These are phyloP conservation scores for Psilocybe mexicana DNA, from an alignment of 1,284 basidiomycete species.

Conservation along the genomic window DNA sequence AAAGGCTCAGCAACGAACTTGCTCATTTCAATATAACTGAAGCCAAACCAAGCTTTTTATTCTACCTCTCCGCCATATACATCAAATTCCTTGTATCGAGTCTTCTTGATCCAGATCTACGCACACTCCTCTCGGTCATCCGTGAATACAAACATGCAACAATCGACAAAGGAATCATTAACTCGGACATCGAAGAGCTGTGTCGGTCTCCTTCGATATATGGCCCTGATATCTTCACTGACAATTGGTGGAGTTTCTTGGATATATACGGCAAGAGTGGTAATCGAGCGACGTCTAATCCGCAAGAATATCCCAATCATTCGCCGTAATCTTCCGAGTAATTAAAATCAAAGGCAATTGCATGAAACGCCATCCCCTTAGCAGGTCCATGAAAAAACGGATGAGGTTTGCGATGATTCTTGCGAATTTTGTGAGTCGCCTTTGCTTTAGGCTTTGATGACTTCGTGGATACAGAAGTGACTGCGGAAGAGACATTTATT, in stretches of 20 bases:
- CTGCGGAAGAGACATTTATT: background rate
- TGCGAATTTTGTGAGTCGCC: background rate
- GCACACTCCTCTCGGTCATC: background rate
- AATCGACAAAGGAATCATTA: background rate
- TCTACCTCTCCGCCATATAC: background rate
- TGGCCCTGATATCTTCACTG: background rate
- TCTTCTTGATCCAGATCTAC: background rate
- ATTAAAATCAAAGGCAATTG: background rate
- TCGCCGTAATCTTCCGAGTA: background rate
- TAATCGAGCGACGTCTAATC: background rate
- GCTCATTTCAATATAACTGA: background rate
- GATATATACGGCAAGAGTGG: background rate
- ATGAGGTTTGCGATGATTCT: background rate
- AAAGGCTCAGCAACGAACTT: background rate
- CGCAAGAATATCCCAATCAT: background rate
- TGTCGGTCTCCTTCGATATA: background rate
- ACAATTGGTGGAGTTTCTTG: conserved; percentile 3
- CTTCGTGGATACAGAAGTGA: background rate
- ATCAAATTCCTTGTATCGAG: background rate
- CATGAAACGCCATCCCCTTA: background rate
- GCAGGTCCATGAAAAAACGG: too few relatives aligned
- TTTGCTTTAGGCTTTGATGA: background rate
- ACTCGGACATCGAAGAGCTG: background rate
- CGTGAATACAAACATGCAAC: background rate
- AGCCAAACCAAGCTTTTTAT: conserved; percentile 1